Percentiles rank a stretch among this genome's conserved stretches.
Conservation (phyloP, 192 early-diverging fungal species). For the Coemansia biformis region DNA sequence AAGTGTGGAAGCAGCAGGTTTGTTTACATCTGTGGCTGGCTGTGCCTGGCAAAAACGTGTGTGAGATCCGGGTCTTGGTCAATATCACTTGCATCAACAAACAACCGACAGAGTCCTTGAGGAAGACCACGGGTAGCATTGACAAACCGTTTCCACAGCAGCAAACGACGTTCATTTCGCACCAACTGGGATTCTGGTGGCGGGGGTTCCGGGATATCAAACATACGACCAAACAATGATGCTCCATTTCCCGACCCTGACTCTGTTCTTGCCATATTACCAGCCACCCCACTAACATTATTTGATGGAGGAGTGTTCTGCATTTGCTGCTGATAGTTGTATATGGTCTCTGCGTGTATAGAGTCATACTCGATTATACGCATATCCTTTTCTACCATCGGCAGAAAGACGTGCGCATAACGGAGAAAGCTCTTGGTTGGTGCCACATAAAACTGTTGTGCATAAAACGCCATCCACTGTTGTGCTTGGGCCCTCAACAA, state of each 20-base stretch:
- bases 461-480: slow-evolving; percentile 50
- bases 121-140: slow-evolving; percentile 24
- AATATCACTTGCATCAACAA: slow-evolving; percentile 47
- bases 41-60: no score
- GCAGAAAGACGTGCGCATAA: slow-evolving; percentile 32
- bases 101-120: slow-evolving; percentile 29
- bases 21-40: no score
- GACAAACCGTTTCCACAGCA: slow-evolving; percentile 36
- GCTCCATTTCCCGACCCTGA: no score
- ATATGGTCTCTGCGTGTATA: slow-evolving; percentile 2
- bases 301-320: no score
- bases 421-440: slow-evolving; percentile 35
- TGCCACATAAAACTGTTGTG: slow-evolving; percentile 47
- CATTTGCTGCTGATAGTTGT: no score
- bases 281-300: no score
- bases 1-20: no score
- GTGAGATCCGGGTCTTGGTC: slow-evolving; percentile 24
- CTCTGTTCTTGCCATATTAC: no score
- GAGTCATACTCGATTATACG: slow-evolving; percentile 47
- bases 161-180: slow-evolving; percentile 24
- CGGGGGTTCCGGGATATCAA: slow-evolving; percentile 42
- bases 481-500: slow-evolving; percentile 39
- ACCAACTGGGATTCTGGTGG: slow-evolving; percentile 43
- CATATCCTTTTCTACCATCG: slow-evolving; percentile 29
- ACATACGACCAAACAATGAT: no score